Base-by-base conservation (phyloP, 2,329 filamentous ascomycete species). In the Ascochyta lentis region DNA sequence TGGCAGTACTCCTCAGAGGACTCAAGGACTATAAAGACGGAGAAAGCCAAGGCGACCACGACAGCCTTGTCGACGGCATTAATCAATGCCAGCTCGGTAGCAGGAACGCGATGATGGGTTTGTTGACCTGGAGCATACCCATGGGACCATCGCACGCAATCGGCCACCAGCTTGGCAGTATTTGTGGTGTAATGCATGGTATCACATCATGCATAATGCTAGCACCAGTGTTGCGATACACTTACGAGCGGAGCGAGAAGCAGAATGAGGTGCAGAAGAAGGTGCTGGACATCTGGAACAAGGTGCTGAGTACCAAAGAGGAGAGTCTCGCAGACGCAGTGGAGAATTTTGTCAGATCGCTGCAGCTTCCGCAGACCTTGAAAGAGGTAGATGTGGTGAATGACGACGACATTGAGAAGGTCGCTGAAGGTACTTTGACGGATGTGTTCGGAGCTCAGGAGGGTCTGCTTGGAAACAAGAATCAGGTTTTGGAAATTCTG, bases 111-210 rank as follows among this genome's bases (percentile, higher is more conserved):
- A 65, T 68, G 61, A 64, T 64, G 59, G 64, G 60, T 3, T 33
- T 66, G 6, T 49, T 67, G 1, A 24, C 58, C 7, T 65, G 59
- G 50, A 56, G 38, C 24, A 46, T 67, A 23, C 61, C 61, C 6
- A 62, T 65, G 58, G 65, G 66, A 3, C 49, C 64, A 13, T 65
- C 61, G 10, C 65, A 67, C 37, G 63, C 64, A 2, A 68, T 67
- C 33, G 65, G 63, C 22, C 65, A 64, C 39, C 63, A 66, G 47
- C 53, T 67, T 3, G 63, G 63, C 7, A 67, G 66, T 22, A 40
- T 54, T 12, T 60, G 58, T 40, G 60, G 57, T 15, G 58, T 68
- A 16, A 60, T 65, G 61, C 66, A 68, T 52, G 66, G 66, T 10
- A 47, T 66, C 7, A 66, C 66, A 13, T 59, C 59, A 2, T 67